A percentile compares a stretch with the other conserved stretches of the same genome.
Evolutionary conservation across 495 filamentous ascomycete genomes (phyloP).

Genomic region (Platismatia glauca): DNA sequence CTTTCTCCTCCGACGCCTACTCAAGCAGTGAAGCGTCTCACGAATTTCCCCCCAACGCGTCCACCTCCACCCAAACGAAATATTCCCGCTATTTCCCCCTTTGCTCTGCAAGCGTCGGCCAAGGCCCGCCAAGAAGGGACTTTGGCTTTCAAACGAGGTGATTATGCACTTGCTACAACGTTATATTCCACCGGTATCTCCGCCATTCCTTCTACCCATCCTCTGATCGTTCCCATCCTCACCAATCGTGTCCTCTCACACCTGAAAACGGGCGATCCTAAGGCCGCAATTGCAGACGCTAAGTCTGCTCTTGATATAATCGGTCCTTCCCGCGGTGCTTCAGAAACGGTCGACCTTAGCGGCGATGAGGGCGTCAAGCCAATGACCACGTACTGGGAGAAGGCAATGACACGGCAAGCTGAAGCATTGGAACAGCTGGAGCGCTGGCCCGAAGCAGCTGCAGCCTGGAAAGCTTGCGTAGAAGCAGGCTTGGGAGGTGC

Average conservation of each 20-base stretch:
- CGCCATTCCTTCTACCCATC: conserved; percentile 69
- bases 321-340: conserved; percentile 65
- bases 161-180: conserved; percentile 76
- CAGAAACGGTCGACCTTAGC: conserved; percentile 64
- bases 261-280: conserved; percentile 82
- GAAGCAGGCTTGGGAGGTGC: conserved; percentile 75
- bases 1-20: conserved; percentile 33
- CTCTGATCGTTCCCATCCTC: conserved; percentile 72
- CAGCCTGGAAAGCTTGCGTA: conserved; percentile 72
- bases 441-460: conserved; percentile 76
- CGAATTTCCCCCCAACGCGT: conserved; percentile 30
- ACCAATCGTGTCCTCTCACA: conserved; percentile 87
- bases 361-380: conserved; percentile 60
- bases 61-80: conserved; percentile 48
- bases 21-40: conserved; percentile 28
- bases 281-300: conserved; percentile 71
- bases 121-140: conserved; percentile 70
- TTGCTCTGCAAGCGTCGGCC: conserved; percentile 61
- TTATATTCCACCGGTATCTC: conserved; percentile 69
- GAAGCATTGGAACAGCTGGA: conserved; percentile 94
- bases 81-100: conserved; percentile 58
- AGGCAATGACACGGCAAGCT: conserved; percentile 87
- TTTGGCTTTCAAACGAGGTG: conserved; percentile 85
- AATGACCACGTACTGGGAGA: conserved; percentile 88
- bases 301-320: conserved; percentile 74